Percentiles rank a stretch among this genome's conserved stretches.
Evolutionary conservation across 345 rosid genomes (phyloP).

Genomic region (Bretschneidera sinensis): DNA sequence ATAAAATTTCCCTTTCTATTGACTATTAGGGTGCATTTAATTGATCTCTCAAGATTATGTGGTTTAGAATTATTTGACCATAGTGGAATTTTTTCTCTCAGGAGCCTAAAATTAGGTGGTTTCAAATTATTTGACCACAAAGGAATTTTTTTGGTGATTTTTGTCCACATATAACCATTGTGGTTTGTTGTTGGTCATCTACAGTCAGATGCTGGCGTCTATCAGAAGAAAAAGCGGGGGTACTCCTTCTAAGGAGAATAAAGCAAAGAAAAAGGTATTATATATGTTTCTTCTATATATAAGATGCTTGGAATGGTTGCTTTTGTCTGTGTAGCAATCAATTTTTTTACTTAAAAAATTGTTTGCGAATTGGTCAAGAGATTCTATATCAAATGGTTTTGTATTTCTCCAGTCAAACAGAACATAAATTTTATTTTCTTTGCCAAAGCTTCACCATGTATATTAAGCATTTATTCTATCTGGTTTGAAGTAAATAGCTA

Average conservation of each 20-base stretch:
- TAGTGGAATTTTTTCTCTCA: too few species aligned
- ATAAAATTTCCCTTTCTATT: too few species aligned
- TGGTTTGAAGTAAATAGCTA: slow-evolving; percentile 5
- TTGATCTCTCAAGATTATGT: too few species aligned
- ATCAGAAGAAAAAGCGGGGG: slow-evolving; percentile 41
- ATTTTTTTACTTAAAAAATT: too few species aligned
- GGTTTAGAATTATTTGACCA: too few species aligned
- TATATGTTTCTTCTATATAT: not conserved
- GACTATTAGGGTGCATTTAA: too few species aligned
- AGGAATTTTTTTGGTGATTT: not conserved
- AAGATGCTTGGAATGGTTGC: not conserved
- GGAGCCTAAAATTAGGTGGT: too few species aligned
- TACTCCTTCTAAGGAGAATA: slow-evolving; percentile 39
- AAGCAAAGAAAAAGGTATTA: slow-evolving; percentile 62
- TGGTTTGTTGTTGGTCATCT: slow-evolving; percentile 6
- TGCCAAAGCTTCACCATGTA: not conserved
- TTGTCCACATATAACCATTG: not conserved
- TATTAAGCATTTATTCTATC: not conserved
- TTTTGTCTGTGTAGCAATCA: slow-evolving; percentile 1
- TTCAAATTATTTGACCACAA: not conserved
- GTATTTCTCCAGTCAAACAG: not conserved
- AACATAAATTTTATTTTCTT: not conserved
- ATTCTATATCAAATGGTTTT: not conserved
- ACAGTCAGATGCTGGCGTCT: slow-evolving; percentile 26
- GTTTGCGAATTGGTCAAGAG: not conserved